These are phyloP conservation scores for Termitomyces sp. DNA, from an alignment of 768 basidiomycete species.

Conservation along the genomic window DNA sequence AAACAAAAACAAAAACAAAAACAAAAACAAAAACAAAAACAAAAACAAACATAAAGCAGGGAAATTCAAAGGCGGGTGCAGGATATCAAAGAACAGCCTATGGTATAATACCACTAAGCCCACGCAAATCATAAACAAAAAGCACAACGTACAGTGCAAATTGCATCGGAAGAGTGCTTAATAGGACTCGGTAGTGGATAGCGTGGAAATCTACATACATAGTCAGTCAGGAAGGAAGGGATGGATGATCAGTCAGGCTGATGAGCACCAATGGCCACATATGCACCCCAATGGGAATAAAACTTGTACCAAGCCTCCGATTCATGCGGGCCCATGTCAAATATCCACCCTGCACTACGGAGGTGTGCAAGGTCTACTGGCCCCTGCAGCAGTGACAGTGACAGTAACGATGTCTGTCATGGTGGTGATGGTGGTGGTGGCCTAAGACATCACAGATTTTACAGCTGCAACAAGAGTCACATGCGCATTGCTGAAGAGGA, in stretches of 20 bases:
- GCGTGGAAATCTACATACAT: conserved; percentile 64
- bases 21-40: not conserved
- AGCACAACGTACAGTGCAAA: conserved; percentile 83
- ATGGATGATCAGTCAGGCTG: too few species aligned
- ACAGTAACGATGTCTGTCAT: too few species aligned
- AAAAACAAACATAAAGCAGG: conserved; percentile 67
- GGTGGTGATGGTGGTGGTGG: too few species aligned
- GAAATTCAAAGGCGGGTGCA: conserved; percentile 85
- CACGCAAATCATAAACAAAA: too few species aligned
- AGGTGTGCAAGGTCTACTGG: conserved; percentile 57
- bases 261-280: not conserved
- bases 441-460: too few species aligned
- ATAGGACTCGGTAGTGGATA: conserved; percentile 61
- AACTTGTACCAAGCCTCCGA: conserved; percentile 75
- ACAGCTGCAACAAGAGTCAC: too few species aligned
- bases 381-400: too few species aligned
- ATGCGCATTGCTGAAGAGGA: too few species aligned
- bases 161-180: conserved; percentile 88
- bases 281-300: conserved; percentile 71
- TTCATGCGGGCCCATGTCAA: conserved; percentile 50
- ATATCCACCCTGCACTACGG: conserved; percentile 75
- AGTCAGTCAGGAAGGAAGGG: too few species aligned
- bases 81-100: conserved; percentile 77
- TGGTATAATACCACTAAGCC: too few species aligned
- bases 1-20: too few species aligned